These are phyloP conservation scores for Apophysomyces elegans DNA, from an alignment of 371 early-diverging fungal genomes.

Conservation along the genomic window DNA sequence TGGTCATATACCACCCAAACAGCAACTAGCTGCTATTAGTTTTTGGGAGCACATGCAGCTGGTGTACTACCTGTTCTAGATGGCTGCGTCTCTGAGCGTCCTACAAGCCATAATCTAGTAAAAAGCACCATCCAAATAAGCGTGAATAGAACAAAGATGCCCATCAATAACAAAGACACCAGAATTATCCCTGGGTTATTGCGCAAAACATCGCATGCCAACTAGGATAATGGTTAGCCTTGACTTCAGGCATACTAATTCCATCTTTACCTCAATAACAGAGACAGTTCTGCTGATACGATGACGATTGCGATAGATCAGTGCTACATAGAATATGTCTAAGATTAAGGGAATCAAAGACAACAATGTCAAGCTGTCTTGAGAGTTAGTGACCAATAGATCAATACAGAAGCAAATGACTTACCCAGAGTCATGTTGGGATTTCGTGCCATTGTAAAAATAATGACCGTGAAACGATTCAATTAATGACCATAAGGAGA, in stretches of 20 bases:
- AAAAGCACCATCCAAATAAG: slow-evolving; percentile 72
- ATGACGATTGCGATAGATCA: slow-evolving; percentile 41
- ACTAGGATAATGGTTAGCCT: slow-evolving; percentile 34
- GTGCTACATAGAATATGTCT: slow-evolving; percentile 41
- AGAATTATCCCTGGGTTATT: slow-evolving; percentile 72
- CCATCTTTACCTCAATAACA: slow-evolving; percentile 55
- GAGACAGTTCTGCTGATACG: slow-evolving; percentile 61
- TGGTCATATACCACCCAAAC: slow-evolving; percentile 61
- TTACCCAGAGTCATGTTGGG: background rate
- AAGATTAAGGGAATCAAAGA: slow-evolving; percentile 59
- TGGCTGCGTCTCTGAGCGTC: slow-evolving; percentile 27
- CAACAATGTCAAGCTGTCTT: slow-evolving; percentile 50
- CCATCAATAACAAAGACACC: slow-evolving; percentile 60
- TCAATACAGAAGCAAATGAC: background rate
- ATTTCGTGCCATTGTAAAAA: slow-evolving; percentile 35
- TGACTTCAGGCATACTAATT: background rate
- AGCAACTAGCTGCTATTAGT: slow-evolving; percentile 17
- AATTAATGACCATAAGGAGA: slow-evolving; percentile 62
- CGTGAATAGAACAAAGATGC: slow-evolving; percentile 61
- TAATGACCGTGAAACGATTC: slow-evolving; percentile 53
- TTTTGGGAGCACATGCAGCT: background rate
- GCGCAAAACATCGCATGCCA: slow-evolving; percentile 75
- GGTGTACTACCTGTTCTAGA: background rate
- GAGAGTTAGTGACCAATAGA: slow-evolving; percentile 9
- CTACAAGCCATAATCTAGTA: slow-evolving; percentile 68